Evolutionary conservation across 805 yeast species (phyloP).

Genomic region (Wilhelminamyces savonicus): DNA sequence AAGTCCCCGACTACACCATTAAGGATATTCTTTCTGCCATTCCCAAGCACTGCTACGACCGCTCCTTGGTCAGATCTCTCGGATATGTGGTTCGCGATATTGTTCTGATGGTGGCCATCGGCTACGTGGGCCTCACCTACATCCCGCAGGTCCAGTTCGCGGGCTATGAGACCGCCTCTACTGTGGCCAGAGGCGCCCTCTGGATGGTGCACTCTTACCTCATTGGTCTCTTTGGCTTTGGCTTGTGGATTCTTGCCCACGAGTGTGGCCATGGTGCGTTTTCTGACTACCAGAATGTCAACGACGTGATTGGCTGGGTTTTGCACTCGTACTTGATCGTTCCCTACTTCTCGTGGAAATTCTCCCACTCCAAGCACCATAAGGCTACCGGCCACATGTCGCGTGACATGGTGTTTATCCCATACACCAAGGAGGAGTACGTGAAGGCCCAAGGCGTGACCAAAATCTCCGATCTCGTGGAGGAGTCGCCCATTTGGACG

Average conservation of each 20-base stretch:
- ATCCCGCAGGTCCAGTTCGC: constrained; percentile 45
- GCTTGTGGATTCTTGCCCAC: constrained; percentile 82
- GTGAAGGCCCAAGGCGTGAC: constrained; percentile 30
- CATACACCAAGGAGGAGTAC: constrained; percentile 58
- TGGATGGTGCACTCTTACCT: constrained; percentile 53
- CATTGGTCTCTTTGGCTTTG: constrained; percentile 68
- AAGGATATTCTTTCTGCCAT: constrained; percentile 68
- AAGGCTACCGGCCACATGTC: constrained; percentile 81
- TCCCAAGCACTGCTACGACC: constrained; percentile 69
- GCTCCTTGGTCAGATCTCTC: constrained; percentile 49
- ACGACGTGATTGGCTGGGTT: constrained; percentile 79
- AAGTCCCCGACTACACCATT: constrained; percentile 70
- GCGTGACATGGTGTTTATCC: constrained; percentile 83
- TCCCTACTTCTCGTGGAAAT: constrained; percentile 86
- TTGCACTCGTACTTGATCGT: constrained; percentile 74
- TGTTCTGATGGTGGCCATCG: constrained; percentile 40
- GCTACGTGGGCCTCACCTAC: constrained; percentile 45
- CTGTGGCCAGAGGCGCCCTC: constrained; percentile 41
- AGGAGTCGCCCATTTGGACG: constrained; percentile 70
- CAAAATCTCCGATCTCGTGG: constrained; percentile 50
- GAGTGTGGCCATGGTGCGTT: constrained; percentile 92
- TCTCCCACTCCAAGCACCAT: constrained; percentile 81
- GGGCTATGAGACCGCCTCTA: constrained; percentile 7
- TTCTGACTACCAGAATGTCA: constrained; percentile 62
- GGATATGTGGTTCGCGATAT: constrained; percentile 67